These are phyloP conservation scores for Austroboletus niveus DNA, from an alignment of 1,284 basidiomycete species.

Conservation along the genomic window DNA sequence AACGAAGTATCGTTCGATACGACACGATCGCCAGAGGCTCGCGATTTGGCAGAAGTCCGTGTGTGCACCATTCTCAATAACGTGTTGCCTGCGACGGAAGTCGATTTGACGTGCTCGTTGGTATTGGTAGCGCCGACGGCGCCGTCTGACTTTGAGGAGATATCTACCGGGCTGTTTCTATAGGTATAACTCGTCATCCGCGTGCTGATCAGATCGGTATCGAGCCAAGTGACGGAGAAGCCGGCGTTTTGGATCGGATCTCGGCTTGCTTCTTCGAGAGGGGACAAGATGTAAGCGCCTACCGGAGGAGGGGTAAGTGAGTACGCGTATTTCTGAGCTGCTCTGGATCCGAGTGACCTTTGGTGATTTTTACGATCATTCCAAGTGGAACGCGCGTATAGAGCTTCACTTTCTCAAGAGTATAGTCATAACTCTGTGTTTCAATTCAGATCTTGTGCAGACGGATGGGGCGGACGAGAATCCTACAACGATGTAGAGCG, in stretches of 20 bases:
- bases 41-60: slow-evolving; percentile 26
- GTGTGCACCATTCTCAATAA: slow-evolving; percentile 8
- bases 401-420: slow-evolving; percentile 85
- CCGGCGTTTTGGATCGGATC: slow-evolving; percentile 87
- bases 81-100: slow-evolving; percentile 10
- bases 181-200: slow-evolving; percentile 83
- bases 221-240: slow-evolving; percentile 75
- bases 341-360: slow-evolving; percentile 51
- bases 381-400: slow-evolving; percentile 87
- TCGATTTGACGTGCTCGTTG: slow-evolving; percentile 3
- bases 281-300: slow-evolving; percentile 90
- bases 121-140: slow-evolving; percentile 13
- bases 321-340: neutral
- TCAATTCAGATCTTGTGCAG: slow-evolving; percentile 7
- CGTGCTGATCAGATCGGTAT: slow-evolving; percentile 60
- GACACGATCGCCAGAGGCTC: slow-evolving; percentile 28
- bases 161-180: slow-evolving; percentile 55
- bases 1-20: slow-evolving; percentile 41
- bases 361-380: slow-evolving; percentile 79
- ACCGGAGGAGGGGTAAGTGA: neutral
- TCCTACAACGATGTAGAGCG: slow-evolving; percentile 67
- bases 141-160: slow-evolving; percentile 18
- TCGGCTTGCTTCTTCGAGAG: slow-evolving; percentile 85
- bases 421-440: slow-evolving; percentile 82
- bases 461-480: neutral